These are phyloP conservation scores for Daucus carota DNA, from an alignment of 129 eudicot genomes.

Conservation along the genomic window DH1_v3.0 NC_030389.2:34085001-34085500, in stretches of 20 bases:
- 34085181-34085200: neutral
- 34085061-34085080: slow-evolving; percentile 20
- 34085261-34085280: slow-evolving; percentile 55
- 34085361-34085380: neutral
- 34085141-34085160: neutral
- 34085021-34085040: slow-evolving; percentile 76
- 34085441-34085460: neutral
- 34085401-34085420: neutral
- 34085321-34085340: slow-evolving; percentile 60
- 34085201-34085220: neutral
- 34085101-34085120: neutral
- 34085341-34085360: slow-evolving; percentile 48
- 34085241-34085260: neutral
- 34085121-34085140: neutral
- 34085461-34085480: slow-evolving; percentile 57
- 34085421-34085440: neutral
- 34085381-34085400: neutral
- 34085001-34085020: slow-evolving; percentile 56
- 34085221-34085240: neutral
- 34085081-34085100: neutral
- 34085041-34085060: slow-evolving; percentile 71
- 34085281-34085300: slow-evolving; percentile 42
- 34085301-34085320: slow-evolving; percentile 38
- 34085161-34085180: neutral
- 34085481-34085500: slow-evolving; percentile 67